Conservation (phyloP, 176 grass and related monocot species). For the Avena atlantica region DNA sequence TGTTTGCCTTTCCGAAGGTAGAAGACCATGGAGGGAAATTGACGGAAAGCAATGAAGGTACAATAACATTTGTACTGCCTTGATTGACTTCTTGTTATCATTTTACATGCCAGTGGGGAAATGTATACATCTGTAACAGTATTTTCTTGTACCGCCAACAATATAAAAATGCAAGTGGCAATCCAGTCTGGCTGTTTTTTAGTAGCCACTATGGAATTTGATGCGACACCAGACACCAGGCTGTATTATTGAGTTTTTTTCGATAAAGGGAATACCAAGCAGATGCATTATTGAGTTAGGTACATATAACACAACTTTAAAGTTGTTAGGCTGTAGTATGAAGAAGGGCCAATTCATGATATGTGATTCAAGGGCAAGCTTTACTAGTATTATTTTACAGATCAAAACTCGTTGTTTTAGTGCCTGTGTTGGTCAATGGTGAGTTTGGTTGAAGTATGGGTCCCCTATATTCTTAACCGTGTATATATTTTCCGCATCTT, state of each 20-base stretch:
- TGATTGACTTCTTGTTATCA: conserved; percentile 31
- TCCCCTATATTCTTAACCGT: not conserved
- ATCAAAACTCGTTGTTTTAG: not conserved
- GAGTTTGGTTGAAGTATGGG: not conserved
- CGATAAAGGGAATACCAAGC: too few species aligned
- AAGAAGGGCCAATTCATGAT: conserved; percentile 14
- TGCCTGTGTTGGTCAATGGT: not conserved
- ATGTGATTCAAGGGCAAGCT: not conserved
- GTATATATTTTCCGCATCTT: not conserved
- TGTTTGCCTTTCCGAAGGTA: conserved; percentile 58
- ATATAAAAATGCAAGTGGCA: conserved; percentile 10
- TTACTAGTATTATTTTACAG: conserved; percentile 5
- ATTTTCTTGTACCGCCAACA: conserved; percentile 9
- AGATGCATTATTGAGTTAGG: conserved; percentile 34
- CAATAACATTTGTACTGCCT: conserved; percentile 12
- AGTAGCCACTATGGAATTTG: conserved; percentile 36
- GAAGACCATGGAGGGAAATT: conserved; percentile 71
- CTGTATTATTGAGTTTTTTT: not conserved
- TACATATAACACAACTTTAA: conserved; percentile 22
- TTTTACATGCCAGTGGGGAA: conserved; percentile 3
- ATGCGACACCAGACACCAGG: conserved; percentile 39
- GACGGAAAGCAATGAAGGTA: conserved; percentile 69
- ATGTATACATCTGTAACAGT: conserved; percentile 7
- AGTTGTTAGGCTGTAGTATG: conserved; percentile 31
- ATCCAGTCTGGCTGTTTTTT: conserved; percentile 37